Percentiles rank a stretch among this genome's conserved stretches.
Conservation (phyloP, 2,329 filamentous ascomycete genomes). For the Trichoderma polysporum region DNA sequence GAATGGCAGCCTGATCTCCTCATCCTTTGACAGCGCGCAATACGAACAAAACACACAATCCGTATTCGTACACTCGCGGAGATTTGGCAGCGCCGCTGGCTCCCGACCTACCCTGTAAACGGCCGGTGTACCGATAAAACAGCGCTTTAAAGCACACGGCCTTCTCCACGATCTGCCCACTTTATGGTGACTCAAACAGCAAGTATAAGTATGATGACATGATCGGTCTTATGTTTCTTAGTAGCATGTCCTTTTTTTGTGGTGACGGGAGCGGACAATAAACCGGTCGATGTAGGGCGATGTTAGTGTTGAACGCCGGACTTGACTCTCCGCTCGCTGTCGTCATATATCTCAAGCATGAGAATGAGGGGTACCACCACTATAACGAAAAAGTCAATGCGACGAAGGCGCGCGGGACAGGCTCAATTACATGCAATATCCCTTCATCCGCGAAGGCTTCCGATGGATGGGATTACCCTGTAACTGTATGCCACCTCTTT, state of each 20-base stretch:
- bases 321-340: slow-evolving; percentile 8
- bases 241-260: not conserved
- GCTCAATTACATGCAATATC: not conserved
- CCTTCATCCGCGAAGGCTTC: not conserved
- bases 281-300: not conserved
- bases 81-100: not conserved
- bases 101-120: not conserved
- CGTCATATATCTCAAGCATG: slow-evolving; percentile 12
- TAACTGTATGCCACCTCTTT: not conserved
- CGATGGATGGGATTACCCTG: not conserved
- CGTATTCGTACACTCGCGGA: not conserved
- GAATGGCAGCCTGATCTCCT: not conserved
- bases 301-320: slow-evolving; percentile 7
- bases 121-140: not conserved
- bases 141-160: not conserved
- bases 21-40: not conserved
- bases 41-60: not conserved
- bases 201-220: slow-evolving; percentile 1
- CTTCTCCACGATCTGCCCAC: slow-evolving; percentile 14
- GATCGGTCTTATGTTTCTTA: not conserved
- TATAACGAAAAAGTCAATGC: not conserved
- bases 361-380: slow-evolving; percentile 2
- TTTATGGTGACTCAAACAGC: not conserved
- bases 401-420: slow-evolving; percentile 7
- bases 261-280: not conserved